These are phyloP conservation scores for Adansonia grandidieri DNA, from an alignment of 441 rosid species.

Conservation along the genomic window DNA sequence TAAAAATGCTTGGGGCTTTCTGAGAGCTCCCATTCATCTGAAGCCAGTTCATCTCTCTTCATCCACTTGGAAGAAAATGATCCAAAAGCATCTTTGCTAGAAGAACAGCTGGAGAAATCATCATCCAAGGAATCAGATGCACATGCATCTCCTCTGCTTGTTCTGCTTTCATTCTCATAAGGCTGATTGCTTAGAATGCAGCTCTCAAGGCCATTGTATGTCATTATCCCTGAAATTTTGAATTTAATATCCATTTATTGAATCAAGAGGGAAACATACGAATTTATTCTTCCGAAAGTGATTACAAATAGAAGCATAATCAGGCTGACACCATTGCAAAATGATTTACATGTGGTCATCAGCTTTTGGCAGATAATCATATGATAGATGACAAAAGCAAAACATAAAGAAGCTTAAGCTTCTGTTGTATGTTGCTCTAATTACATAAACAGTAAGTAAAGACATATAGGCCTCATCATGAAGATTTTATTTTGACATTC, in stretches of 20 bases:
- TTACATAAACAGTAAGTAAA: slow-evolving; percentile 7
- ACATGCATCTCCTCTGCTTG: slow-evolving; percentile 82
- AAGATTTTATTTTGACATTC: slow-evolving; percentile 17
- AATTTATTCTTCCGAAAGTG: neutral
- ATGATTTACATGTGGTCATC: neutral
- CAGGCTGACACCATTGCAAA: slow-evolving; percentile 13
- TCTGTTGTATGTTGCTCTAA: neutral
- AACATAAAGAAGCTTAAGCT: slow-evolving; percentile 13
- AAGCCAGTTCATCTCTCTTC: slow-evolving; percentile 59
- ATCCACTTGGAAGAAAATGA: slow-evolving; percentile 90
- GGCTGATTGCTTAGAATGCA: slow-evolving; percentile 86
- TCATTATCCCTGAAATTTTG: slow-evolving; percentile 62
- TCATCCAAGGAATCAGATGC: slow-evolving; percentile 80
- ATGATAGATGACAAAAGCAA: neutral
- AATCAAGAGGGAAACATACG: slow-evolving; percentile 5
- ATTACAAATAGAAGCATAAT: slow-evolving; percentile 20
- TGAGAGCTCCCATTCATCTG: slow-evolving; percentile 60
- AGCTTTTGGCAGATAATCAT: neutral
- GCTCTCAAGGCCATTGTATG: slow-evolving; percentile 82
- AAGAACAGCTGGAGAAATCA: slow-evolving; percentile 85
- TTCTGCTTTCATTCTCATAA: slow-evolving; percentile 80
- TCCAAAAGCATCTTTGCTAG: slow-evolving; percentile 86
- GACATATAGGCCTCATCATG: neutral
- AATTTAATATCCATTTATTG: slow-evolving; percentile 13
- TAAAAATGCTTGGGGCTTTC: slow-evolving; percentile 60